phyloP scores from a whole-genome alignment of 192 early-diverging fungal species.

The Linnemannia schmuckeri region DNA sequence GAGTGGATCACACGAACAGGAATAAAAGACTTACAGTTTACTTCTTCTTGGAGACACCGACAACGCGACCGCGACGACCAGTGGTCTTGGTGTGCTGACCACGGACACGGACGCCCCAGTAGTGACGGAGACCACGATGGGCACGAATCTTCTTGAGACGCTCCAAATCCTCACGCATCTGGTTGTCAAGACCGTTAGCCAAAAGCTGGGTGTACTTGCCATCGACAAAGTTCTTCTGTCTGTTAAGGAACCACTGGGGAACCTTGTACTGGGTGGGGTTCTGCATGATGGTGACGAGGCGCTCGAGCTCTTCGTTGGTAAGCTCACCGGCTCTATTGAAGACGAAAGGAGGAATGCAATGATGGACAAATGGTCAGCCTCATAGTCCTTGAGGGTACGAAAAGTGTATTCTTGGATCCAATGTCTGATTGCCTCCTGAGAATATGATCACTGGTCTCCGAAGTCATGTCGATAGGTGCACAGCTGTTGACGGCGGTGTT shows the following conservation, averaged over 20 bases:
- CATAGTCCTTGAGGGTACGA: no score
- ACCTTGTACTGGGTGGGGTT: slow-evolving; percentile 99
- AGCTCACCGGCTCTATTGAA: slow-evolving; percentile 92
- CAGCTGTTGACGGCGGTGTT: no score
- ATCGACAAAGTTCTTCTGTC: slow-evolving; percentile 98
- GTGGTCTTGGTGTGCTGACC: slow-evolving; percentile 99
- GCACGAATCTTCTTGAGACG: slow-evolving; percentile 99
- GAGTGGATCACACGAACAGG: slow-evolving; percentile 72
- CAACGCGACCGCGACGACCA: slow-evolving; percentile 94
- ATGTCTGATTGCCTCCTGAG: not conserved
- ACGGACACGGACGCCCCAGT: slow-evolving; percentile 97
- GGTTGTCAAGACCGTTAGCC: slow-evolving; percentile 95
- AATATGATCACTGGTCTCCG: no score
- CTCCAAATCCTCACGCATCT: slow-evolving; percentile 99
- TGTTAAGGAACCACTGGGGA: slow-evolving; percentile 99
- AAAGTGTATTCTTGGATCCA: not conserved
- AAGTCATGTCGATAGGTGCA: no score
- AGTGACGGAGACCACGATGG: slow-evolving; percentile 99
- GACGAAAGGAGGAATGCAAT: not conserved
- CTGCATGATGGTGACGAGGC: slow-evolving; percentile 98
- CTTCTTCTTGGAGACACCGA: slow-evolving; percentile 99
- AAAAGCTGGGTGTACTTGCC: slow-evolving; percentile 96
- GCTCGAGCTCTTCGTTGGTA: slow-evolving; percentile 97
- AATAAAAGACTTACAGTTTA: slow-evolving; percentile 62
- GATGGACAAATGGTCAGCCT: not conserved